Evolutionary conservation across 2,329 filamentous ascomycete species (phyloP).

Genomic region (Verticillium nonalfalfae): DNA sequence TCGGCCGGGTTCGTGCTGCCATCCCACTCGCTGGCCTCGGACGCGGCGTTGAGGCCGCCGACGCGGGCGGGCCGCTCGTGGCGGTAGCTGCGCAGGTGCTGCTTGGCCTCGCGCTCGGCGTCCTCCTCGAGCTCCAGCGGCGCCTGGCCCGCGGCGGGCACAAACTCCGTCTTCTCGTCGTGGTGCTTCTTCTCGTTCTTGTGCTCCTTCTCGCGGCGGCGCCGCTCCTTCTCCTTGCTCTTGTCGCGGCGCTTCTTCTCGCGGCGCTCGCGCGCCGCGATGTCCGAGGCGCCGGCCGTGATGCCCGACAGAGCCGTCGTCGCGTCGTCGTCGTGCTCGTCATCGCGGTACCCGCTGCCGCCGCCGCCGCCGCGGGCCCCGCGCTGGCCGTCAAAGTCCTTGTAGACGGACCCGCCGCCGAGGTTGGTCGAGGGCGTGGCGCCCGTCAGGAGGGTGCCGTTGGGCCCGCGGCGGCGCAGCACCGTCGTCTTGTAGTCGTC

Average conservation of each 20-base stretch:
- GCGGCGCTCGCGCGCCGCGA: conserved; percentile 48
- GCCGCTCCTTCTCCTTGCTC: conserved; percentile 26
- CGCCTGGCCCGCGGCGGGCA: conserved; percentile 27
- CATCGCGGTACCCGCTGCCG: conserved; percentile 4
- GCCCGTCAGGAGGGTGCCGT: conserved; percentile 78
- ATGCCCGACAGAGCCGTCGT: conserved; percentile 44
- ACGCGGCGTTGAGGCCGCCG: conserved; percentile 78
- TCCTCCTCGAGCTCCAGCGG: conserved; percentile 49
- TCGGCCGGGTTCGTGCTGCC: conserved; percentile 63
- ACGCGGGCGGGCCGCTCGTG: conserved; percentile 81
- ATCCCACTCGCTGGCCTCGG: conserved; percentile 75
- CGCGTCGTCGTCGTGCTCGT: conserved; percentile 28
- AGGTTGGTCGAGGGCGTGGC: conserved; percentile 77
- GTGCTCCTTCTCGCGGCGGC: conserved; percentile 24
- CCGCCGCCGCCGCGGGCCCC: conserved; percentile 38
- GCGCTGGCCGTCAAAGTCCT: conserved; percentile 45
- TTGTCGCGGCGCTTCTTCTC: conserved; percentile 46
- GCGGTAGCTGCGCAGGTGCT: conserved; percentile 76
- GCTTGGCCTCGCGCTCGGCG: conserved; percentile 56
- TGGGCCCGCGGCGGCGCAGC: conserved; percentile 78
- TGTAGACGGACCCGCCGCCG: conserved; percentile 82
- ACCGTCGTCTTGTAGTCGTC: conserved; percentile 98
- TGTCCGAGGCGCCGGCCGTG: conserved; percentile 51
- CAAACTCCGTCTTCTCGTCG: conserved; percentile 40
- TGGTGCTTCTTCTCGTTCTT: conserved; percentile 33